phyloP scores from a whole-genome alignment of 371 early-diverging fungal species.

The Mortierella sp. region DNA sequence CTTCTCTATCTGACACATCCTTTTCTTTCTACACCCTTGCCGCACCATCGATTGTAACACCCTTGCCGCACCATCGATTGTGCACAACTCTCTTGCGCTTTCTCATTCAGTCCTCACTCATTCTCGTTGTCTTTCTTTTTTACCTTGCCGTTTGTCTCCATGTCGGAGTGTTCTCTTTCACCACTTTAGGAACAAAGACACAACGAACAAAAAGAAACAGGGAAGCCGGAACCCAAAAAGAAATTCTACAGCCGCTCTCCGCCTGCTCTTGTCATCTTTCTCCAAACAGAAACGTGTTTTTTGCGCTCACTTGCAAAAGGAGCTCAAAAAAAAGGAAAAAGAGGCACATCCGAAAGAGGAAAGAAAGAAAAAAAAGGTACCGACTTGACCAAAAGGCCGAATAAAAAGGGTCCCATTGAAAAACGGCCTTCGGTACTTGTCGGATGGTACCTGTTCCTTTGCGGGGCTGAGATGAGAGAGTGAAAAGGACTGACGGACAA shows the following conservation, averaged over 20 bases:
- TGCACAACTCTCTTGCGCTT: too few relatives aligned
- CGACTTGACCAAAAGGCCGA: background rate
- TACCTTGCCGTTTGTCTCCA: background rate
- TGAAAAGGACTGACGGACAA: too few relatives aligned
- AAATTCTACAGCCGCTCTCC: background rate
- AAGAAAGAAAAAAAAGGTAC: background rate
- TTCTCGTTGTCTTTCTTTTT: background rate
- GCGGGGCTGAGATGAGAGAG: background rate
- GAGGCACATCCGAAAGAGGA: background rate
- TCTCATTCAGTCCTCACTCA: background rate
- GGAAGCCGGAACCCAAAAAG: too few relatives aligned
- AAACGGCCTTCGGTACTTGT: background rate
- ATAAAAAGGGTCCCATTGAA: slow-evolving; percentile 11
- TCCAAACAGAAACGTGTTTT: slow-evolving; percentile 11
- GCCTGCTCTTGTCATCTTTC: background rate
- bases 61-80: background rate
- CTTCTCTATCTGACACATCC: background rate
- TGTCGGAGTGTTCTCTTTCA: background rate
- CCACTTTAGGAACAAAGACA: too few relatives aligned
- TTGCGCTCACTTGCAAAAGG: background rate
- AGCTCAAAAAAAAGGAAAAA: background rate
- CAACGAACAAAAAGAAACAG: too few relatives aligned
- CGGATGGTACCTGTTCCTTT: background rate
- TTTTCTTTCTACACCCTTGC: background rate
- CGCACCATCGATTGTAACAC: slow-evolving; percentile 11